Conservation (phyloP, 1,284 basidiomycete genomes). For the Bondarzewia mesenterica region DNA sequence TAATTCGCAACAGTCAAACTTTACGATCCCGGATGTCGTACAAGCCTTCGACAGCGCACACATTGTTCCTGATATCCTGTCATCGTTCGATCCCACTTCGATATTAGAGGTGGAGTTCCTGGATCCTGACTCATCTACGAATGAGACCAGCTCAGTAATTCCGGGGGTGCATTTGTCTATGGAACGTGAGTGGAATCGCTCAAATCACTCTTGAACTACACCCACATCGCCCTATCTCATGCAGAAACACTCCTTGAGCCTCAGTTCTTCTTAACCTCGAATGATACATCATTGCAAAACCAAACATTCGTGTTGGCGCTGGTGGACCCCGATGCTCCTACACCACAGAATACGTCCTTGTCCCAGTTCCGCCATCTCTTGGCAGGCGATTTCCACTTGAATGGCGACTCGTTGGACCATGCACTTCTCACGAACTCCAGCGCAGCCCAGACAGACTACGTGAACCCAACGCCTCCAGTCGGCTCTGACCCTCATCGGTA, state of each 20-base stretch:
- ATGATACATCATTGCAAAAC: slow-evolving; percentile 18
- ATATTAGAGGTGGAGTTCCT: slow-evolving; percentile 29
- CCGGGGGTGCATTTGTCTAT: slow-evolving; percentile 32
- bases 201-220: neutral
- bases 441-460: slow-evolving; percentile 31
- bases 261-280: slow-evolving; percentile 26
- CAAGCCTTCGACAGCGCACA: slow-evolving; percentile 27
- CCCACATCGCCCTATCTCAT: neutral
- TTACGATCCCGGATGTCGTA: slow-evolving; percentile 24
- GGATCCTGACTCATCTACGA: slow-evolving; percentile 17
- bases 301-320: slow-evolving; percentile 34
- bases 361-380: slow-evolving; percentile 39
- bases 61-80: slow-evolving; percentile 35
- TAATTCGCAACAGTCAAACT: slow-evolving; percentile 7
- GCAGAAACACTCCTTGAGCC: slow-evolving; percentile 33
- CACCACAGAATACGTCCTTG: slow-evolving; percentile 31
- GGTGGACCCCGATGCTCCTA: slow-evolving; percentile 43
- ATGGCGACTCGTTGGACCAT: slow-evolving; percentile 13
- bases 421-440: slow-evolving; percentile 27
- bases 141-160: slow-evolving; percentile 22
- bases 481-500: slow-evolving; percentile 44
- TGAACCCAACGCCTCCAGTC: slow-evolving; percentile 31
- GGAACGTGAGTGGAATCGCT: slow-evolving; percentile 26
- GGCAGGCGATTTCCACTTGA: slow-evolving; percentile 31
- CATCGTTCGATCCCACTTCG: slow-evolving; percentile 29